A percentile compares a stretch with the other conserved stretches of the same genome.
Conservation (phyloP, 148 eudicot genomes). For the Agrostemma githago region DNA sequence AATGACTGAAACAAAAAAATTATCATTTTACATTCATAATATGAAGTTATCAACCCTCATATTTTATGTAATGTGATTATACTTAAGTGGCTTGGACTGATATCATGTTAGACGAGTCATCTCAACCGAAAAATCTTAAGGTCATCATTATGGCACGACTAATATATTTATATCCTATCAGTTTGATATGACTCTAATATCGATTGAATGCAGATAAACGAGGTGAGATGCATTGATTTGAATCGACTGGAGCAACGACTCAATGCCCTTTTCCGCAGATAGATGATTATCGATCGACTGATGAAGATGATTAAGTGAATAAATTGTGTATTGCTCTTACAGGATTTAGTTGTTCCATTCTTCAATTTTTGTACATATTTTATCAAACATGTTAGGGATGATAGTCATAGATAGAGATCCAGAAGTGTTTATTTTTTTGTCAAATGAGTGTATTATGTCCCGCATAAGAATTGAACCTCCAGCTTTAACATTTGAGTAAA, state of each 20-base stretch:
- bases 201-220: conserved; percentile 14
- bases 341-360: neutral
- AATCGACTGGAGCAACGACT: conserved; percentile 25
- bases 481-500: too few relatives aligned
- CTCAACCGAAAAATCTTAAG: too few relatives aligned
- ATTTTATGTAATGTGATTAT: too few relatives aligned
- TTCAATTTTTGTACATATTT: neutral
- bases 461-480: too few relatives aligned
- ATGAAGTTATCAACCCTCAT: too few relatives aligned
- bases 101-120: neutral
- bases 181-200: too few relatives aligned
- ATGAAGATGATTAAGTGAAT: conserved; percentile 1
- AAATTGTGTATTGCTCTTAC: neutral
- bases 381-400: neutral
- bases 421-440: too few relatives aligned
- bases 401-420: neutral
- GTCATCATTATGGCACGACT: neutral
- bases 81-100: neutral
- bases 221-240: conserved; percentile 20
- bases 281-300: too few relatives aligned
- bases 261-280: conserved; percentile 8
- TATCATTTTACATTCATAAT: neutral
- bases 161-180: too few relatives aligned
- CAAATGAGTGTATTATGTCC: too few relatives aligned
- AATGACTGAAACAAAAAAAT: too few relatives aligned